phyloP scores from a whole-genome alignment of 2,329 filamentous ascomycete genomes.

The Myriosclerotinia scirpicola region DNA sequence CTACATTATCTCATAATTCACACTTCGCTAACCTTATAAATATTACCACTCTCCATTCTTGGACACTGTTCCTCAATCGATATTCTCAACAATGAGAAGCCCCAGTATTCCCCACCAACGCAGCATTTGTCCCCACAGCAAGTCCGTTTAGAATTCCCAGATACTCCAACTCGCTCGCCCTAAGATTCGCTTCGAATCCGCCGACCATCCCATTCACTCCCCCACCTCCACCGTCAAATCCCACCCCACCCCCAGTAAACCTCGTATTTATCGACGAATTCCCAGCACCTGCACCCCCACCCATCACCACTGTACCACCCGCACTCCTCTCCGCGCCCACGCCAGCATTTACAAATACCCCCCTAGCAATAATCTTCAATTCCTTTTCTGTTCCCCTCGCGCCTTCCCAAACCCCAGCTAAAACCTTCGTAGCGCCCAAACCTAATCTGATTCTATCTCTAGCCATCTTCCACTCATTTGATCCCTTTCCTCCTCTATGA shows the following conservation, averaged over 20 bases:
- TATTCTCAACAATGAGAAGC: no score
- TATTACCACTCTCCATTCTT: no score
- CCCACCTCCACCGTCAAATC: neutral
- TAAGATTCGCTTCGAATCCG: neutral
- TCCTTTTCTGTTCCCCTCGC: slow-evolving; percentile 55
- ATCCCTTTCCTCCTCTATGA: neutral
- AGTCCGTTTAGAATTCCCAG: slow-evolving; percentile 4
- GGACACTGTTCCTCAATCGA: no score
- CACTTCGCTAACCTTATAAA: no score
- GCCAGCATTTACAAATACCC: slow-evolving; percentile 23
- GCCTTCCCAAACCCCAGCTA: slow-evolving; percentile 58
- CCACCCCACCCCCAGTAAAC: neutral
- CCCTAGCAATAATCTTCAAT: slow-evolving; percentile 32
- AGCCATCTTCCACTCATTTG: slow-evolving; percentile 45
- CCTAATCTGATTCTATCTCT: slow-evolving; percentile 58
- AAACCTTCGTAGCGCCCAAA: slow-evolving; percentile 56
- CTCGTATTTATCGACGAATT: neutral
- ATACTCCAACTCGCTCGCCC: slow-evolving; percentile 5
- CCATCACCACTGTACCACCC: neutral
- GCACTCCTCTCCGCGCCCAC: neutral
- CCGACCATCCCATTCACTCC: neutral
- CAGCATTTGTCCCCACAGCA: neutral
- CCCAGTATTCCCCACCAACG: no score
- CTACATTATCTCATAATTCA: no score
- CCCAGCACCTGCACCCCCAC: neutral